Conservation (phyloP, 805 yeast species). For the Yamadazyma phyllophila region DNA sequence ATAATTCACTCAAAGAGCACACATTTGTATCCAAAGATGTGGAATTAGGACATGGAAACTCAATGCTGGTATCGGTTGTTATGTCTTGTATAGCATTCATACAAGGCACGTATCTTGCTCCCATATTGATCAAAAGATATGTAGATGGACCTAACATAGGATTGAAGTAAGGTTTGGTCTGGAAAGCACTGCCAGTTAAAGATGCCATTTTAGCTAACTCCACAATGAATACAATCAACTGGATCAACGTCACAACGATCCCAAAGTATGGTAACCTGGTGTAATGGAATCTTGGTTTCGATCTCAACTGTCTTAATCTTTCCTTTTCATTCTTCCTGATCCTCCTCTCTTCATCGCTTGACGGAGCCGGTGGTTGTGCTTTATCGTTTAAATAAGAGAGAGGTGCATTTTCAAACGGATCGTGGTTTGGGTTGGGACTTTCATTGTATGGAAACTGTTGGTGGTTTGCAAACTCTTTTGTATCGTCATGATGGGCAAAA, state of each 20-base stretch:
- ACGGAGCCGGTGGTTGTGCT: constrained; percentile 14
- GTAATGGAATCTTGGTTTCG: constrained; percentile 33
- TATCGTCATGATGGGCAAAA: constrained; percentile 2
- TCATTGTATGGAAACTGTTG: constrained; percentile 12
- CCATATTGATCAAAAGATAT: constrained; percentile 63
- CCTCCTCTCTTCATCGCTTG: constrained; percentile 14
- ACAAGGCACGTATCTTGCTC: constrained; percentile 70
- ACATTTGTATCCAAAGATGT: constrained; percentile 54
- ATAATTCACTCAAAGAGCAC: constrained; percentile 55
- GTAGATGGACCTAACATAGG: constrained; percentile 80
- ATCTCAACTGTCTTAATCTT: constrained; percentile 22
- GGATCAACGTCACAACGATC: constrained; percentile 42
- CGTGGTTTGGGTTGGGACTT: background rate
- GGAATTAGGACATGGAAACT: constrained; percentile 69
- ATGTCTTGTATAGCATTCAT: constrained; percentile 53
- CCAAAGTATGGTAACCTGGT: constrained; percentile 42
- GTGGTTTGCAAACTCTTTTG: constrained; percentile 1
- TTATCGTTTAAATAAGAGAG: constrained; percentile 8
- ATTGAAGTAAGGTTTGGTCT: constrained; percentile 68
- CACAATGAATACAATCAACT: constrained; percentile 56
- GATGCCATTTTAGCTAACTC: constrained; percentile 57
- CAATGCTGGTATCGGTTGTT: constrained; percentile 44
- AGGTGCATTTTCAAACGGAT: constrained; percentile 11
- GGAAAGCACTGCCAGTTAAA: constrained; percentile 63
- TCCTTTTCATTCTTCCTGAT: constrained; percentile 22